Evolutionary conservation across 2,329 filamentous ascomycete genomes (phyloP).

Genomic region (Ophiostoma novo-ulmi): DNA sequence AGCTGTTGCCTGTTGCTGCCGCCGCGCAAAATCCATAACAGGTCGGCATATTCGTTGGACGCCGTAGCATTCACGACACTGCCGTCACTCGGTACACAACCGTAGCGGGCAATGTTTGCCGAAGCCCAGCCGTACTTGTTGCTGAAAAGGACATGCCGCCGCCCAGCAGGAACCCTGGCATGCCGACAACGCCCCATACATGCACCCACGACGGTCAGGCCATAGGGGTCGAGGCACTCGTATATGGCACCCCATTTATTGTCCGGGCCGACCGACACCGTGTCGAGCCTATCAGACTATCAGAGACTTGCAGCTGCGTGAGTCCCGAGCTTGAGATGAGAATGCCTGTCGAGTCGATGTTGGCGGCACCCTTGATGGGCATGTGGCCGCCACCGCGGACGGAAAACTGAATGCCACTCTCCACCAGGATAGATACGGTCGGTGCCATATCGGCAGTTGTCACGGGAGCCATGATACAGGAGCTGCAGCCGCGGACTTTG

Average conservation of each 20-base stretch:
- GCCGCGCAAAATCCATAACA: not conserved
- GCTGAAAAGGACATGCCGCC: slow-evolving; percentile 2
- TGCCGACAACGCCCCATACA: not conserved
- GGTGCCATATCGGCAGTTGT: not conserved
- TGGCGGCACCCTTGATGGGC: slow-evolving; percentile 2
- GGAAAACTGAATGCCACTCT: not conserved
- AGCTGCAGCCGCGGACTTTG: not conserved
- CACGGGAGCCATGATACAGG: not conserved
- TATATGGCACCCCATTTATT: not conserved
- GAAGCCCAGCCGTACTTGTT: not conserved
- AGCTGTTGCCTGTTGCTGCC: not conserved
- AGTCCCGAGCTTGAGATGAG: not conserved
- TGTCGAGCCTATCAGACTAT: not conserved
- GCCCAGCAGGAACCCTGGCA: not conserved
- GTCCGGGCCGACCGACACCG: not conserved
- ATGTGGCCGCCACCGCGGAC: not conserved
- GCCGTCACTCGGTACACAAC: not conserved
- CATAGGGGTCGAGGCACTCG: not conserved
- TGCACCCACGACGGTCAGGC: not conserved
- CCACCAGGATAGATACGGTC: not conserved
- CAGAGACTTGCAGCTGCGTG: not conserved
- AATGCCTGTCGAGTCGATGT: not conserved
- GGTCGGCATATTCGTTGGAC: not conserved
- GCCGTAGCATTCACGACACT: not conserved
- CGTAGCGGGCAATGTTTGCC: not conserved